Percentiles rank a stretch among this genome's conserved stretches.
phyloP scores from a whole-genome alignment of 352 stramenopile species.

The Plasmopara viticola region DNA sequence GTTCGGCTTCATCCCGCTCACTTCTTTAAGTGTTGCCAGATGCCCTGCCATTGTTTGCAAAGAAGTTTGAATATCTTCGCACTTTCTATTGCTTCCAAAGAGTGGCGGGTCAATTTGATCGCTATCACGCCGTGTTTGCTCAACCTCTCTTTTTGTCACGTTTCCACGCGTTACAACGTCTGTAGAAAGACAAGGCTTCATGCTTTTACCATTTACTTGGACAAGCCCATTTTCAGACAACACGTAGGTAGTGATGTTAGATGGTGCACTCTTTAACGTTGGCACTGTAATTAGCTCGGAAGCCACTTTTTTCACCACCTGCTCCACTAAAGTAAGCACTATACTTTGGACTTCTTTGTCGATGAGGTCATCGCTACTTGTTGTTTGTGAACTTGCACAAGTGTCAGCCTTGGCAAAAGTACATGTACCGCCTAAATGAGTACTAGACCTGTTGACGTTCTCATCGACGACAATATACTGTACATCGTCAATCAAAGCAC shows the following conservation, averaged over 20 bases:
- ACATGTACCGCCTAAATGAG: background rate
- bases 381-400: background rate
- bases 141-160: background rate
- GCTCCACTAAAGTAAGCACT: conserved; percentile 18
- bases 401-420: conserved; percentile 1
- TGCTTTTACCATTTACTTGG: conserved; percentile 1
- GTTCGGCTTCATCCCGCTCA: background rate
- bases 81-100: conserved; percentile 33
- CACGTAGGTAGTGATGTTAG: conserved; percentile 2
- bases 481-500: conserved; percentile 12
- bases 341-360: conserved; percentile 10
- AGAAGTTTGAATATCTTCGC: conserved; percentile 49
- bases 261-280: conserved; percentile 1
- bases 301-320: conserved; percentile 14
- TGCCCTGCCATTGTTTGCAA: conserved; percentile 29
- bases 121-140: background rate
- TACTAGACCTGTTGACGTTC: conserved; percentile 6
- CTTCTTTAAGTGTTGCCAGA: conserved; percentile 16
- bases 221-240: conserved; percentile 1
- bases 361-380: conserved; percentile 5
- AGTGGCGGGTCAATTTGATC: conserved; percentile 11
- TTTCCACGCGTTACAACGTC: background rate
- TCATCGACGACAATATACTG: conserved; percentile 20
- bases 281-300: background rate
- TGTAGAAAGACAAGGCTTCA: background rate